Evolutionary conservation across 345 rosid genomes (phyloP).

Genomic region (Eucalyptus polyanthemos): DNA sequence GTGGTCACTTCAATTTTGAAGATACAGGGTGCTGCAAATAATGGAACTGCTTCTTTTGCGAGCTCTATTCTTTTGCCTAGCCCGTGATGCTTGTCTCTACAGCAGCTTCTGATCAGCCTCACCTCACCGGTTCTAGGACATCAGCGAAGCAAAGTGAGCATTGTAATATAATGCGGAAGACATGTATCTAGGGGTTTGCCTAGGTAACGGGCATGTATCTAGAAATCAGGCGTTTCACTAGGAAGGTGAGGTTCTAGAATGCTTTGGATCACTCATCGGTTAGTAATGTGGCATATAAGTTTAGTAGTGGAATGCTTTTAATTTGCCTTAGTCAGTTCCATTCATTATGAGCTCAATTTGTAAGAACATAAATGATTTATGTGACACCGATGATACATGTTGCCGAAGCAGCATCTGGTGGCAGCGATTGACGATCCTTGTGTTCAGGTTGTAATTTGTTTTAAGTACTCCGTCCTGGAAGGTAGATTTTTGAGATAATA

Average conservation of each 20-base stretch:
- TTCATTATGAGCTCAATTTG: not conserved
- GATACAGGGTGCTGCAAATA: constrained; percentile 66
- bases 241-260: not conserved
- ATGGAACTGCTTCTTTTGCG: constrained; percentile 52
- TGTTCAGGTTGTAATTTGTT: not conserved
- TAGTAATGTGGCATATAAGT: not conserved
- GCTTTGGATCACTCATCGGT: not conserved
- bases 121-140: not conserved
- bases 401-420: not conserved
- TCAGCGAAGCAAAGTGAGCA: not conserved
- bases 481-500: not conserved
- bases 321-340: not conserved
- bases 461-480: not conserved
- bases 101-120: not conserved
- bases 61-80: constrained; percentile 32
- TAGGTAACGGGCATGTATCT: not conserved
- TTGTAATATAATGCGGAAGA: not conserved
- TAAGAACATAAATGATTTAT: not conserved
- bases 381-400: not conserved
- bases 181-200: not conserved
- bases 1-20: constrained; percentile 70
- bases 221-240: not conserved
- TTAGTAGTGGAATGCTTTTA: not conserved
- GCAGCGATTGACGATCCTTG: not conserved
- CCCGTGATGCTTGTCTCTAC: not conserved